Conservation (phyloP, 345 rosid genomes). For the Reutealis trisperma region DNA sequence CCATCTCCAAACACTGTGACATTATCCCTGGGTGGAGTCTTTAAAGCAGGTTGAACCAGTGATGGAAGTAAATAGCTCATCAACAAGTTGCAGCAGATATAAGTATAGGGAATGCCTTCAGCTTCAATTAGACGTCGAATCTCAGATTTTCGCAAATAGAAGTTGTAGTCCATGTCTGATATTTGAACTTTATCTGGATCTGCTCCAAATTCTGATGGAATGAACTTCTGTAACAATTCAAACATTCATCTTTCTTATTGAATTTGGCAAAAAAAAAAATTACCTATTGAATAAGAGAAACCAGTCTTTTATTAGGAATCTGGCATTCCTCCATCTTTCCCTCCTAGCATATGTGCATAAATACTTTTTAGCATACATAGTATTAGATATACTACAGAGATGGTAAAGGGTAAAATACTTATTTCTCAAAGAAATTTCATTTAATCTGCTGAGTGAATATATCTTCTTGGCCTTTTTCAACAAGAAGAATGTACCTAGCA, state of each 20-base stretch:
- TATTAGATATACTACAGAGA: neutral
- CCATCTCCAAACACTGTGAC: conserved; percentile 73
- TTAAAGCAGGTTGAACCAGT: conserved; percentile 62
- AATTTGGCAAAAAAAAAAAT: too few relatives aligned
- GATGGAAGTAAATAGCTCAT: conserved; percentile 73
- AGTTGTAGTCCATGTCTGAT: conserved; percentile 53
- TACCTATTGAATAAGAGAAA: neutral
- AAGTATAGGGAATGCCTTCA: conserved; percentile 64
- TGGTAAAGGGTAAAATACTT: neutral
- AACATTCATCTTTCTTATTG: neutral
- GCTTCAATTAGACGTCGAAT: conserved; percentile 67
- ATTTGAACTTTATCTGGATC: conserved; percentile 68
- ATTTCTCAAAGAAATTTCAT: neutral
- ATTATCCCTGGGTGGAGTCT: conserved; percentile 65
- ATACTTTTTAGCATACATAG: neutral
- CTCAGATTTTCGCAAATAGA: conserved; percentile 62
- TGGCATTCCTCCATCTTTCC: neutral
- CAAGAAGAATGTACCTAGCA: neutral
- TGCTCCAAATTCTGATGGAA: conserved; percentile 84
- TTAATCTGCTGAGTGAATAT: neutral
- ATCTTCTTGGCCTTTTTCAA: neutral
- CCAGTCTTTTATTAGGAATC: neutral
- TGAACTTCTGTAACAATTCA: conserved; percentile 60
- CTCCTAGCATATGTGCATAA: neutral
- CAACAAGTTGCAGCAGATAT: conserved; percentile 63